Base-by-base conservation (phyloP, 1,284 basidiomycete species). In the Puccinia hordei region DNA sequence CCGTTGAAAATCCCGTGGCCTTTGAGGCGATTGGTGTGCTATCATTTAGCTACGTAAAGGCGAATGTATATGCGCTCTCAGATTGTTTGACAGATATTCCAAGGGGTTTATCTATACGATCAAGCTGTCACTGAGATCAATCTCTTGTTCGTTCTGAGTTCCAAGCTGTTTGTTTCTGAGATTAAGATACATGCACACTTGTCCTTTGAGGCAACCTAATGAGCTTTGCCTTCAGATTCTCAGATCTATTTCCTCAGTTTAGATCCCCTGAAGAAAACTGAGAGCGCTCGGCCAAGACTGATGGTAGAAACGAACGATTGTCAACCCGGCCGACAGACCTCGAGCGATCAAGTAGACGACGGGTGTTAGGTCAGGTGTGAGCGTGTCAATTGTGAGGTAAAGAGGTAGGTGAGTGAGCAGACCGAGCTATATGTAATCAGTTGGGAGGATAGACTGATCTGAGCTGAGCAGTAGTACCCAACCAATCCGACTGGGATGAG, bases 101-200 rank as follows among this genome's bases (percentile, higher is more conserved):
- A 59, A 22, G 61, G 35, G 61, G 61, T 63, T 63, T 35, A 63
- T 63, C 17, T n/a, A n/a, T n/a, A n/a, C 61, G 61, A 63, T 63
- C 27, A 22, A 63, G 10, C 35, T 41, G 61, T 30, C 35, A 38
- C 61, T 63, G 61, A 63, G 61, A 35, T 63, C 61, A 22, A 35
- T 63, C 61, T 33, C 35, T 63, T 41, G 19, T 9, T 22, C 10
- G 15, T 63, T 15, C 35, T 41, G 33, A 63, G 53, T 41, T 63
- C 61, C 19, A 38, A 19, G 22, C 61, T 38, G 61, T 38, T 63
- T 22, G 33, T 41, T 38, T 35, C 15, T 17, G 15, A 63, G 61
- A 63, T 30, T 22, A 41, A n/a, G n/a, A n/a, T n/a, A n/a, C n/a
- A n/a, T n/a, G n/a, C n/a, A n/a, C 53, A 24, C 17, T 35, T 63